Evolutionary conservation across 78 protist genomes (phyloP).

Genomic region (Monosiga brevicollis): DNA sequence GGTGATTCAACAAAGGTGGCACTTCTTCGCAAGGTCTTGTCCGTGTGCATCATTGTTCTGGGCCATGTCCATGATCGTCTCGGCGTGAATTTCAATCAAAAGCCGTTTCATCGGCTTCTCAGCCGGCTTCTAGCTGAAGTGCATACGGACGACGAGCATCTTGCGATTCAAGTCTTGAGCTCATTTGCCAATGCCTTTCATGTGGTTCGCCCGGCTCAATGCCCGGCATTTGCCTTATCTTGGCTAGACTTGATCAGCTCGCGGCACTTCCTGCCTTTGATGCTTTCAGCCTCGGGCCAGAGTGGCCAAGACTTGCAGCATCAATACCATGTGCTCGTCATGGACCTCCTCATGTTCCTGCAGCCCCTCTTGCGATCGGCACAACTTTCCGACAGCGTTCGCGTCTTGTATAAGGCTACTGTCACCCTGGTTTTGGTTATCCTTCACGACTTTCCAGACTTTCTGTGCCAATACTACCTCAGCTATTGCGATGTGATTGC

Average conservation of each 20-base stretch:
- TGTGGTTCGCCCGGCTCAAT: conserved; percentile 64
- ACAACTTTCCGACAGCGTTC: conserved; percentile 63
- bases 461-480: conserved; percentile 89
- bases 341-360: conserved; percentile 72
- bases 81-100: conserved; percentile 69
- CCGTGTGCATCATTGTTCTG: conserved; percentile 53
- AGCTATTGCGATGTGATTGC: conserved; percentile 91
- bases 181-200: conserved; percentile 57
- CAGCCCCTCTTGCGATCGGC: conserved; percentile 64
- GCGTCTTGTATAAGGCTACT: conserved; percentile 63
- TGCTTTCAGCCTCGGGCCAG: conserved; percentile 38
- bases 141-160: conserved; percentile 35
- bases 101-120: conserved; percentile 72
- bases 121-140: conserved; percentile 55
- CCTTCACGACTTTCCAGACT: conserved; percentile 98
- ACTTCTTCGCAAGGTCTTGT: too few relatives aligned
- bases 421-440: conserved; percentile 76
- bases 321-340: conserved; percentile 66
- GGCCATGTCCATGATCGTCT: conserved; percentile 42
- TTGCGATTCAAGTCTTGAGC: conserved; percentile 47
- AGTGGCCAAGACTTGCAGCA: conserved; percentile 69
- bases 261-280: conserved; percentile 79
- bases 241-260: conserved; percentile 93
- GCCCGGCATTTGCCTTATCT: conserved; percentile 92
- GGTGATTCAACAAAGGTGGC: too few relatives aligned